Conservation (phyloP, 2,329 filamentous ascomycete species). For the Ceratocystis cacaofunesta region DNA sequence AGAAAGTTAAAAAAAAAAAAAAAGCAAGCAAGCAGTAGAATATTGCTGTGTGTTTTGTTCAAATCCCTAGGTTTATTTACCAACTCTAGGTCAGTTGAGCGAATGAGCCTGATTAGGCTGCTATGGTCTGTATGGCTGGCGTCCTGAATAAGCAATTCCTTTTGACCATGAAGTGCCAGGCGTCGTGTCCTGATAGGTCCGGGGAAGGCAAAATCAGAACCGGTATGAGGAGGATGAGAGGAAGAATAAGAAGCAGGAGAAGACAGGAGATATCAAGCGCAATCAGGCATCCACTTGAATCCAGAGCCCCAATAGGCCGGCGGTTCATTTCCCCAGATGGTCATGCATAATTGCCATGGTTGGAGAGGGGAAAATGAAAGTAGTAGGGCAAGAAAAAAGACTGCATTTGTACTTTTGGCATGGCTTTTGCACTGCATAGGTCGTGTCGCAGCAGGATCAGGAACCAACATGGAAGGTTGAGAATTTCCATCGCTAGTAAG, state of each 20-base stretch:
- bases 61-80: background rate
- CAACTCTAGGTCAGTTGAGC: background rate
- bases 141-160: background rate
- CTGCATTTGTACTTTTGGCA: background rate
- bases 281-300: background rate
- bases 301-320: background rate
- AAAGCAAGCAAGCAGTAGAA: background rate
- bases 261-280: background rate
- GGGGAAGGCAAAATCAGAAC: background rate
- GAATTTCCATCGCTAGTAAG: background rate
- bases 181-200: background rate
- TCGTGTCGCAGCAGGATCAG: background rate
- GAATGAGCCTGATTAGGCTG: background rate
- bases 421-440: background rate
- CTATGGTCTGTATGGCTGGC: background rate
- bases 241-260: background rate
- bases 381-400: background rate
- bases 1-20: background rate
- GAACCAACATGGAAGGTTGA: background rate
- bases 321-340: background rate
- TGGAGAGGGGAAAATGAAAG: background rate
- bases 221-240: background rate
- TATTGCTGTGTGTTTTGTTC: background rate
- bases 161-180: background rate
- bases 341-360: background rate